Evolutionary conservation across 225 moss, liverwort and hornwort genomes (phyloP).

Genomic region (Pseudoscleropodium purum): DNA sequence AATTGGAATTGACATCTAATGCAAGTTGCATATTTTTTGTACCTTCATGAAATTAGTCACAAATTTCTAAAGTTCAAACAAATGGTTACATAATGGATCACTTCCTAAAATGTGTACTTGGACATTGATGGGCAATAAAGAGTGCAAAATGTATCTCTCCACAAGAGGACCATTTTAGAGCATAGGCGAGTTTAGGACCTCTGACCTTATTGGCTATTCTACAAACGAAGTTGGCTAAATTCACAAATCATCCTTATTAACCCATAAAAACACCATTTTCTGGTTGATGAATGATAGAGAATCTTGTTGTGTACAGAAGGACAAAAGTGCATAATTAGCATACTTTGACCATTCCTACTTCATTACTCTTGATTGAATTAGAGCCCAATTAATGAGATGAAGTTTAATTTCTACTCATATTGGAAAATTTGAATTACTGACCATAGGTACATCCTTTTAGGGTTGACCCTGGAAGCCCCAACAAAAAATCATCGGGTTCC

Average conservation of each 20-base stretch:
- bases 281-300: too few species aligned
- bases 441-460: background rate
- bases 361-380: too few species aligned
- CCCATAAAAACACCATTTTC: too few species aligned
- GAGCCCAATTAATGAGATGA: background rate
- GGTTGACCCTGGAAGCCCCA: background rate
- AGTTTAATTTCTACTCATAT: too few species aligned
- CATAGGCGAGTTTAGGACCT: too few species aligned
- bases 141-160: background rate
- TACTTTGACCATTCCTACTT: background rate
- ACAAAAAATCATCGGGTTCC: background rate
- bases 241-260: background rate
- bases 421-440: background rate
- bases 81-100: background rate
- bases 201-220: background rate
- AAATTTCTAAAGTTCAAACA: background rate
- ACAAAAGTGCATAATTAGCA: background rate
- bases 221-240: background rate
- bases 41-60: background rate
- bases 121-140: background rate
- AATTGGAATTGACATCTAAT: background rate
- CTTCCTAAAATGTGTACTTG: background rate
- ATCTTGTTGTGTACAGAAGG: too few species aligned
- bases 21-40: accelerated
- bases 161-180: background rate